phyloP scores from a whole-genome alignment of 192 early-diverging fungal genomes.

The Coemansia sp. region DNA sequence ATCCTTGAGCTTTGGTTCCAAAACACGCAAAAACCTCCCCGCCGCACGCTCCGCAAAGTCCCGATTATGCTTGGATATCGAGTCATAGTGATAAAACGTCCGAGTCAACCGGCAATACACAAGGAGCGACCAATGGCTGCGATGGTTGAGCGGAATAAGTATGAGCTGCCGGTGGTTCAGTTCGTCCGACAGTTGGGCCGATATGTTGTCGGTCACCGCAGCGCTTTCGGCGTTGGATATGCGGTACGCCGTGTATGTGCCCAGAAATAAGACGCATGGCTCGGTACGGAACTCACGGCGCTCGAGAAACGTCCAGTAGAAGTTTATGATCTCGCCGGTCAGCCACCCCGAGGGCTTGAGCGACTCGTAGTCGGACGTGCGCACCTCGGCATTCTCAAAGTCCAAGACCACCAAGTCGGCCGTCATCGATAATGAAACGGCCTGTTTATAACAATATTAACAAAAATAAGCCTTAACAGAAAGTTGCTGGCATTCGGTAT shows the following conservation, averaged over 20 bases:
- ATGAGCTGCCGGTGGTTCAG: conserved; percentile 37
- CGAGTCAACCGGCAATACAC: conserved; percentile 52
- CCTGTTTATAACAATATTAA: too few species aligned
- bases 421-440: conserved; percentile 12
- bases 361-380: conserved; percentile 50
- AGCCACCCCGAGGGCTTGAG: conserved; percentile 52
- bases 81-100: conserved; percentile 56
- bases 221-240: conserved; percentile 51
- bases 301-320: conserved; percentile 54
- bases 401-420: conserved; percentile 38
- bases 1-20: conserved; percentile 40
- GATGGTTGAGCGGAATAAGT: conserved; percentile 51
- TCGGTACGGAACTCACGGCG: conserved; percentile 42
- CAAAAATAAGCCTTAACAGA: background rate
- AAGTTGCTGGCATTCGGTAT: background rate
- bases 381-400: conserved; percentile 53
- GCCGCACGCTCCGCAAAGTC: conserved; percentile 53
- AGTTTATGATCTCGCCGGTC: conserved; percentile 56
- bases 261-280: conserved; percentile 41
- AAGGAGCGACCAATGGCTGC: conserved; percentile 51
- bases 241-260: conserved; percentile 55
- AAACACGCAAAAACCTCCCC: conserved; percentile 37
- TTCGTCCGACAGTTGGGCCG: conserved; percentile 38
- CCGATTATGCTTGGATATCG: conserved; percentile 46
- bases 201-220: conserved; percentile 41